These are phyloP conservation scores for Trichoderma simmonsii DNA, from an alignment of 2,329 filamentous ascomycete genomes.

Conservation along the genomic window DNA sequence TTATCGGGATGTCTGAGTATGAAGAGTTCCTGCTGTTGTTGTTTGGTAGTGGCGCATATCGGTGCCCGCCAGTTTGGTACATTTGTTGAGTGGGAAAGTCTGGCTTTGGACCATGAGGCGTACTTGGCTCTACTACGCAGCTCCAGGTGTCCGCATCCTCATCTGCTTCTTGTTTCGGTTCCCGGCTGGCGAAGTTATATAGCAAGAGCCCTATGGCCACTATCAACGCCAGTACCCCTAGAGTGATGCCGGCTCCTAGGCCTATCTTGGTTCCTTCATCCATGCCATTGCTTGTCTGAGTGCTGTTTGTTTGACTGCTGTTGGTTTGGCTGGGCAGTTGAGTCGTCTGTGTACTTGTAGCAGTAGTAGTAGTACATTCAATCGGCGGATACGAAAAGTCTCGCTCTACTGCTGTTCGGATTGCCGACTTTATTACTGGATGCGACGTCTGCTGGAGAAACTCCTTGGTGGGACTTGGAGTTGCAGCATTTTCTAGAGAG, in stretches of 20 bases:
- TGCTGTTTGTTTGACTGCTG: neutral
- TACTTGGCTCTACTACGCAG: neutral
- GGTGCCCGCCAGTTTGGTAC: neutral
- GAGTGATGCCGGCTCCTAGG: neutral
- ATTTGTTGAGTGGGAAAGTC: neutral
- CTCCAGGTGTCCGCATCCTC: neutral
- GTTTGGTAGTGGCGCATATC: neutral
- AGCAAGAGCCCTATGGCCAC: neutral
- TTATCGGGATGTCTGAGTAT: neutral
- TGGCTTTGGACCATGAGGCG: neutral
- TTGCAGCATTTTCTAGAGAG: neutral
- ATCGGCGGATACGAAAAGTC: neutral
- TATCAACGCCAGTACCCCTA: conserved; percentile 1
- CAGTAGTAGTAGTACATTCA: neutral
- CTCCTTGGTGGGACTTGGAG: neutral
- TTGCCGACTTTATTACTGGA: neutral
- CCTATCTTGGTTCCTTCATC: neutral
- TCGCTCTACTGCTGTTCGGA: neutral
- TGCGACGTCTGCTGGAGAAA: neutral
- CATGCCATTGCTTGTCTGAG: neutral
- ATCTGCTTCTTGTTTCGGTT: neutral
- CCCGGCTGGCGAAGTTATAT: neutral
- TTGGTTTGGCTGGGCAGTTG: neutral
- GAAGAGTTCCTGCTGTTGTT: neutral
- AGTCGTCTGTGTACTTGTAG: neutral